These are phyloP conservation scores for Quercus wislizeni DNA, from an alignment of 306 rosid species.

Conservation along the genomic window DNA sequence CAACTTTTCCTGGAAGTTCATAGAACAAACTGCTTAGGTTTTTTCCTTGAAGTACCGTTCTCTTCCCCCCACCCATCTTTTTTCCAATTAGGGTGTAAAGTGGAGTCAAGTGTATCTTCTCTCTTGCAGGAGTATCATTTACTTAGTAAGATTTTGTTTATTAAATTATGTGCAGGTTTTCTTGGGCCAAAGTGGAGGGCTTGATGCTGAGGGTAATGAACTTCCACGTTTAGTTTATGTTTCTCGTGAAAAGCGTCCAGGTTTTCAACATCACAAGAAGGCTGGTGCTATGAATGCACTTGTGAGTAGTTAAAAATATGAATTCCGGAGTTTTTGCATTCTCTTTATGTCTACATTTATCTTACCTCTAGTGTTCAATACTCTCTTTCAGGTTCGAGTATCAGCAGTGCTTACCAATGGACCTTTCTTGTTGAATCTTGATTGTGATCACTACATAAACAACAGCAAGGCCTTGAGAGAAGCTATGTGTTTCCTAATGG, in stretches of 20 bases:
- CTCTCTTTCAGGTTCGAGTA: constrained; percentile 74
- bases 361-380: constrained; percentile 2
- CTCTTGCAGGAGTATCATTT: background rate
- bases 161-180: constrained; percentile 59
- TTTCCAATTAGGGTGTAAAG: background rate
- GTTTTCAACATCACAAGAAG: constrained; percentile 98
- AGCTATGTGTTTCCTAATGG: constrained; percentile 99
- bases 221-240: constrained; percentile 92
- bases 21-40: no score
- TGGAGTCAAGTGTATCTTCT: background rate
- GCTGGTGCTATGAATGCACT: constrained; percentile 99
- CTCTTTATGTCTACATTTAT: background rate
- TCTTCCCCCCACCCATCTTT: no score
- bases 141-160: constrained; percentile 1
- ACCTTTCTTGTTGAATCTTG: constrained; percentile 94
- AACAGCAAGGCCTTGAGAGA: constrained; percentile 97
- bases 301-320: constrained; percentile 45
- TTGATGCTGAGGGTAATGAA: constrained; percentile 95
- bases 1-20: background rate
- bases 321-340: background rate
- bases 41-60: no score
- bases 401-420: constrained; percentile 99
- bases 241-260: constrained; percentile 99
- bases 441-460: constrained; percentile 98
- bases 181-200: constrained; percentile 98